Base-by-base conservation (phyloP, 2,329 filamentous ascomycete genomes). In the Diplodia sapinea region DNA sequence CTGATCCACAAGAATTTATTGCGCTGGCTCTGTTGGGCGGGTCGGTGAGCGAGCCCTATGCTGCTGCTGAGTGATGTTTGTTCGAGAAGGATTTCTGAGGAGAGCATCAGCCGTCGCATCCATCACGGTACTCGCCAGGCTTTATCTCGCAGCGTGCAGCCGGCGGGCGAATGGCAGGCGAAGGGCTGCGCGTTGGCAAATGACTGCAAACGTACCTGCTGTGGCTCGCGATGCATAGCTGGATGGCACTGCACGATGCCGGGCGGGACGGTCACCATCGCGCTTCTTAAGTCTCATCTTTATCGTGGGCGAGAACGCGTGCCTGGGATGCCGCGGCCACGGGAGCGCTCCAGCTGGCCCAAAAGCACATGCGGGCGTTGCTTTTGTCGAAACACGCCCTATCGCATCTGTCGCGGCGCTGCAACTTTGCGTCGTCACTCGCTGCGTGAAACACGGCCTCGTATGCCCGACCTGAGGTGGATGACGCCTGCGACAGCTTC, bases 341-440 rank as follows among this genome's bases (percentile, higher is more conserved):
- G 59, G 50, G 59, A 50, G 59, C 59, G 59, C 36, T 23, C 50
- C 59, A 63, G 59, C 59, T 63, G 59, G 26, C 50, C 29, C 31
- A 38, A 43, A 62, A 50, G 49, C 40, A 40, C 38, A 17, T 47
- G 56, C 56, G 12, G 63, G 63, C 63, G 51, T 65, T 66, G 63
- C 63, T 66, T 66, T 66, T 66, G 63, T 66, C 63, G 63, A 66
- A 57, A 66, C 63, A 47, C 54, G 29, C 40, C 63, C 63, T 66
- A 66, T 66, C 38, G 63, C 52, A 62, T 33, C 15, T 33, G 57
- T 13, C 36, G 52, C 26, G 26, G 36, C 52, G 63, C 50, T 20
- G 63, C 55, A 36, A 65, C 63, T 43, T 11, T 17, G 55, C 11
- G 9, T 17, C 8, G 38, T 47, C 56, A 47, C 57, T 49, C 26